Conservation (phyloP, 2,329 filamentous ascomycete species). For the Neonectria punicea region DNA sequence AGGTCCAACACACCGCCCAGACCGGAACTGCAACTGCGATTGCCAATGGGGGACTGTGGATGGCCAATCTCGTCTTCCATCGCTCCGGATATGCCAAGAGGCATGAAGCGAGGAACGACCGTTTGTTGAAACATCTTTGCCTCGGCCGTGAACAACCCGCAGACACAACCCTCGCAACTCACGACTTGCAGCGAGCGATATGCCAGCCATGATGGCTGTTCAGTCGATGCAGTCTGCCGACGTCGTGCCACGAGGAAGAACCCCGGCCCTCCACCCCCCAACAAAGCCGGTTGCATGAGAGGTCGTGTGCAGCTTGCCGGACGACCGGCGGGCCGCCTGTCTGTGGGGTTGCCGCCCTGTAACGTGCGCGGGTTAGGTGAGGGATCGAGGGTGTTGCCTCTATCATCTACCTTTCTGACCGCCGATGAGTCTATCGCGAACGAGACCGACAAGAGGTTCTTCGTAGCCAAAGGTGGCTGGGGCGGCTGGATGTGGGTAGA, state of each 20-base stretch:
- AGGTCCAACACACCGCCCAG: background rate
- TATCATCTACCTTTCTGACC: no score
- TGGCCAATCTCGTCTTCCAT: slow-evolving; percentile 31
- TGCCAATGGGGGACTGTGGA: background rate
- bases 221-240: slow-evolving; percentile 14
- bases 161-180: slow-evolving; percentile 6
- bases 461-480: background rate
- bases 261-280: background rate
- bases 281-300: slow-evolving; percentile 15
- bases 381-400: background rate
- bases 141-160: slow-evolving; percentile 20
- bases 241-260: slow-evolving; percentile 24
- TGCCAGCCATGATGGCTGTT: background rate
- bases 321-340: slow-evolving; percentile 24
- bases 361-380: slow-evolving; percentile 11
- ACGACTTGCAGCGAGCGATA: slow-evolving; percentile 10
- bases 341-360: slow-evolving; percentile 20
- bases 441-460: background rate
- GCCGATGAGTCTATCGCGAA: no score
- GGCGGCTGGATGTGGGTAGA: background rate
- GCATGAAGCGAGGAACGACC: slow-evolving; percentile 30
- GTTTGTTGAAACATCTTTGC: slow-evolving; percentile 32
- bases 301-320: slow-evolving; percentile 16
- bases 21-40: background rate
- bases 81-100: slow-evolving; percentile 37